phyloP scores from a whole-genome alignment of 495 filamentous ascomycete species.

The Xylaria venustula region DNA sequence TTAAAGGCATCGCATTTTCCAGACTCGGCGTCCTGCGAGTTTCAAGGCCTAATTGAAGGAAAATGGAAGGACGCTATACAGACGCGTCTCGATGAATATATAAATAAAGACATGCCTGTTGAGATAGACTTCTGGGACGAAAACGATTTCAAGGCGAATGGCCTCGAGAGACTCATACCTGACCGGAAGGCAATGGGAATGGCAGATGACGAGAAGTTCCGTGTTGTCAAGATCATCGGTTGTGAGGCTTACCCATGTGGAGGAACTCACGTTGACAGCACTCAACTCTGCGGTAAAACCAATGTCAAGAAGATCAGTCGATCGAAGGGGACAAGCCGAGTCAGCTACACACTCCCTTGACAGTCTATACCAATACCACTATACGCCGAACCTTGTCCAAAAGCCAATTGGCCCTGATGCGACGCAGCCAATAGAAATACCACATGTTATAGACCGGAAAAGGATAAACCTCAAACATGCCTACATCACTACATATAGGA shows the following conservation, averaged over 20 bases:
- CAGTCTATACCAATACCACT: neutral
- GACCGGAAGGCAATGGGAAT: constrained; percentile 42
- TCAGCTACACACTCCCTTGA: constrained; percentile 50
- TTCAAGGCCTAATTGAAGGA: constrained; percentile 58
- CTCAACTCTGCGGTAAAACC: constrained; percentile 50
- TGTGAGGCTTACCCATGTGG: constrained; percentile 63
- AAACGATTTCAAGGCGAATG: constrained; percentile 45
- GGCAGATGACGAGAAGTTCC: constrained; percentile 46
- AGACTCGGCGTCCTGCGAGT: constrained; percentile 57
- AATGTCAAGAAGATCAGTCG: constrained; percentile 61
- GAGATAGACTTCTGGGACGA: constrained; percentile 60
- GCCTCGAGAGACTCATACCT: constrained; percentile 49
- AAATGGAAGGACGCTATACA: constrained; percentile 59
- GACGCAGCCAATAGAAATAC: neutral
- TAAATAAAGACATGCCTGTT: constrained; percentile 52
- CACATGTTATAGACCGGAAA: neutral
- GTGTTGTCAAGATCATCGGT: constrained; percentile 57
- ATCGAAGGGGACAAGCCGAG: constrained; percentile 53
- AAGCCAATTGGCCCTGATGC: neutral
- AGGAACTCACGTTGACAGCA: constrained; percentile 61
- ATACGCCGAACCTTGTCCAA: too few relatives aligned
- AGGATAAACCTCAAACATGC: neutral
- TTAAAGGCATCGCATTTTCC: constrained; percentile 64
- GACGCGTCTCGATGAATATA: constrained; percentile 47
- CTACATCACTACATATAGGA: too few relatives aligned